These are phyloP conservation scores for Kodamaea arcana DNA, from an alignment of 1,139 yeast species.

Conservation along the genomic window DNA sequence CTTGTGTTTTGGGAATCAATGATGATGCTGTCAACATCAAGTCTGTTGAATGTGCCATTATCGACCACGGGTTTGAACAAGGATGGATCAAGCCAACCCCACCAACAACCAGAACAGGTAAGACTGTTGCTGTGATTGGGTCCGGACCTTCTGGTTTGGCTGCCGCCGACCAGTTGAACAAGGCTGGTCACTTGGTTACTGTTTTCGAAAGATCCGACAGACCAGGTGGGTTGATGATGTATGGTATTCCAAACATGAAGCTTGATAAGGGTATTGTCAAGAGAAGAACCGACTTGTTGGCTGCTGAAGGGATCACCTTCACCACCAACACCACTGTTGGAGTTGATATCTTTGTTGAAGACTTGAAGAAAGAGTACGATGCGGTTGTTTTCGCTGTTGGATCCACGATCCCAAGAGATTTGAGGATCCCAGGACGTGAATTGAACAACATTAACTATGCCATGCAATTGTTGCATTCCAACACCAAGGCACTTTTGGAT, in stretches of 20 bases:
- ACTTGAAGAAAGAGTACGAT: constrained; percentile 60
- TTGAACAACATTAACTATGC: constrained; percentile 89
- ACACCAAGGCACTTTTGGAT: constrained; percentile 86
- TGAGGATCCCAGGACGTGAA: constrained; percentile 91
- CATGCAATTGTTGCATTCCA: constrained; percentile 84
- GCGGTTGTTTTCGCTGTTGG: constrained; percentile 95
- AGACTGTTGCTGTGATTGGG: constrained; percentile 81
- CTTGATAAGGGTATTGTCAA: constrained; percentile 88
- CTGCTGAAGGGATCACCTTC: constrained; percentile 85
- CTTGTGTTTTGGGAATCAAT: constrained; percentile 91
- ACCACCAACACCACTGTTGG: constrained; percentile 77
- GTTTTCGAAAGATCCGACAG: constrained; percentile 93
- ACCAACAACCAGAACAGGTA: constrained; percentile 79
- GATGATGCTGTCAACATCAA: constrained; percentile 96
- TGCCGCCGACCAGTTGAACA: constrained; percentile 93
- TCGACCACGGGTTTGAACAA: constrained; percentile 92
- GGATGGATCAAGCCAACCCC: constrained; percentile 93
- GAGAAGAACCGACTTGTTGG: constrained; percentile 87
- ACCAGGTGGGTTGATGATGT: constrained; percentile 96
- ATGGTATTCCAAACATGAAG: constrained; percentile 99
- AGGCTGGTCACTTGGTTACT: constrained; percentile 89
- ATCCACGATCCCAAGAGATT: constrained; percentile 93
- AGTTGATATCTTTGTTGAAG: constrained; percentile 70
- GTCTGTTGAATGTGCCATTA: constrained; percentile 92
- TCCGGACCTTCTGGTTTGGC: constrained; percentile 96